Evolutionary conservation across 2,329 filamentous ascomycete species (phyloP), one percentile per base, ranked within the genome.

Genomic region (Fusarium pseudocircinatum): DNA sequence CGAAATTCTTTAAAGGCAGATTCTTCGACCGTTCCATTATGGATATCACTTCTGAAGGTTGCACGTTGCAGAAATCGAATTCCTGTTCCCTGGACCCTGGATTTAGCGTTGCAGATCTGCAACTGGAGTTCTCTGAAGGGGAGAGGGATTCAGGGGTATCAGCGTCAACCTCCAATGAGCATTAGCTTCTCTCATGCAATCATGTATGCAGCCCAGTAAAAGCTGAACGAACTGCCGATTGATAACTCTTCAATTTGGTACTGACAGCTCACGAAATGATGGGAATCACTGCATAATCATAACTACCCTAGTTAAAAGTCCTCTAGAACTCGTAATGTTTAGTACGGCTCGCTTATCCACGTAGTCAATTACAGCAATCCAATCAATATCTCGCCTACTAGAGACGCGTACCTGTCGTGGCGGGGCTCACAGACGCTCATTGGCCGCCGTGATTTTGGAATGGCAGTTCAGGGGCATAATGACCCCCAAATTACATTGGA

Each of bases 51-150:
- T 32, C 15, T 39, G 22, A 36, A 22, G 15, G 40, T 15, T 36
- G 18, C n/a, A 54, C n/a, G n/a, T 44, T 53, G 28, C 44, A 42
- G 50, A 63, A 54, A 56, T 43, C 34, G 22, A 50, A 57, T 58
- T 49, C 42, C 43, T 54, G 30, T 34, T 26, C 49, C 32, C 42
- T 68, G 52, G 63, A 72, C 71, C 71, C 71, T 72, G 63, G 44
- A 74, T 74, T 74, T 74, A 74, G 71, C 59, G 68, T 63, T 72
- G 71, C 42, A 53, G 71, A 74, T 74, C 70, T 49, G 44, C 34
- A 39, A 68, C 56, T 60, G 46, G 46, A 49, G 22, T 52, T 36
- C 40, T 67, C 37, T 60, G 42, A 58, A 58, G 43, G 52, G 43
- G 42, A 65, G n/a, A 49, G n/a, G 32, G 42, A 50, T 64, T 69